A percentile compares a stretch with the other conserved stretches of the same genome.
phyloP scores from a whole-genome alignment of 2,329 filamentous ascomycete genomes.

The Fusarium metavorans region DNA sequence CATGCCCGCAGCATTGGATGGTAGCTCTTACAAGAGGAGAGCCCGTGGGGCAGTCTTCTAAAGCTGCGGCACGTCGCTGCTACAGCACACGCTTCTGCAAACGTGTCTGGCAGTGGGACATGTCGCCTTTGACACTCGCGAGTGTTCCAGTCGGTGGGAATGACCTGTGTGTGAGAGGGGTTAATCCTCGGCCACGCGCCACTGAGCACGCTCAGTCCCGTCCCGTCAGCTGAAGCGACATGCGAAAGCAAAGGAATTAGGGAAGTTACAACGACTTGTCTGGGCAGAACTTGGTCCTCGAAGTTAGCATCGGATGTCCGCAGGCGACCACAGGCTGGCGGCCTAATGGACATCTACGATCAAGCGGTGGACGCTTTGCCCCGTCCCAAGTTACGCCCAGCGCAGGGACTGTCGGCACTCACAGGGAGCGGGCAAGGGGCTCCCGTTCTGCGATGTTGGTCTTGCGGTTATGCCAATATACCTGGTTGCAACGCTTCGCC shows the following conservation, averaged over 20 bases:
- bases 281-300: not conserved
- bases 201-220: not conserved
- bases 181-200: not conserved
- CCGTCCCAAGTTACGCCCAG: not conserved
- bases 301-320: not conserved
- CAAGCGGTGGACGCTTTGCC: not conserved
- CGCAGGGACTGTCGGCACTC: not conserved
- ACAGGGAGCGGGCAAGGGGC: not conserved
- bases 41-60: not conserved
- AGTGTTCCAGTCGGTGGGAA: not conserved
- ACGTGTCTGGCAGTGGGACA: not conserved
- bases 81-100: not conserved
- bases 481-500: not conserved
- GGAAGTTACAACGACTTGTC: no score
- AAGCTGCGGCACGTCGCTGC: not conserved
- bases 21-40: not conserved
- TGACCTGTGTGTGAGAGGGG: not conserved
- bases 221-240: not conserved
- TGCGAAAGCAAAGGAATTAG: not conserved
- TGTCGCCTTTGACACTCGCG: no score
- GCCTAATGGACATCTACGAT: no score
- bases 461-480: not conserved
- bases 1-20: not conserved
- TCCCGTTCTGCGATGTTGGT: not conserved
- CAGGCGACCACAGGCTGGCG: not conserved